Evolutionary conservation across 1,284 basidiomycete genomes (phyloP), one percentile per base, ranked within the genome.

Genomic region (Boletus calvinii): DNA sequence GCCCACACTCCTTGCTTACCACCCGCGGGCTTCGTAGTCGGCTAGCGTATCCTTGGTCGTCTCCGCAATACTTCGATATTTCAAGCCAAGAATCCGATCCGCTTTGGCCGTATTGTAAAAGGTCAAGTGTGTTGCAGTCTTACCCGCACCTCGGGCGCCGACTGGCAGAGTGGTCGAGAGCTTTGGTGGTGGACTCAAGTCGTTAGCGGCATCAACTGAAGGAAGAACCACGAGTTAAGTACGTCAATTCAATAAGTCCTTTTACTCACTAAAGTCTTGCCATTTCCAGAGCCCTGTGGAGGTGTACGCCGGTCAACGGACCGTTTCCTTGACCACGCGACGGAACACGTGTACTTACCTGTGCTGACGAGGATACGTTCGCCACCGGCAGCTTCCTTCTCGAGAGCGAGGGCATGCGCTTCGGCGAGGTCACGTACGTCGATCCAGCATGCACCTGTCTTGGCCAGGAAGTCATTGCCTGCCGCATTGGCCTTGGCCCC

Each of bases 381-480:
- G 0, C 80, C 82, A 6, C 77, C 78, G 0, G 86, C 87, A n/a
- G 77, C 76, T 4, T 74, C 67, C 32, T 74, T 74, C 34, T 76
- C 71, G 1, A 87, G 70, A 1, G 85, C 80, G 8, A 75, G 70
- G 4, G 77, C 69, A 57, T 89, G 85, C 0, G 79, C 81, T 6
- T 74, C 67, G 0, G 80, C 85, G 18, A 87, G 71, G 59, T 87
- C 83, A 10, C 62, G 57, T 6, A 61, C 62, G 13, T 64, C 62
- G 12, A 61, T 20, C 59, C 59, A 85, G 65, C 70, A 72, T 26
- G 55, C 54, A 13, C 74, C 72, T 6, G 59, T 61, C 1, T 64
- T 59, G 10, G 58, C 54, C 10, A 63, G 65, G 18, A 71, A 66
- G 24, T 69, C 69, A 15, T 66, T 64, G 11, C 61, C 58, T 6